Base-by-base conservation (phyloP, 805 yeast species). In the Candida andamanensis region DNA sequence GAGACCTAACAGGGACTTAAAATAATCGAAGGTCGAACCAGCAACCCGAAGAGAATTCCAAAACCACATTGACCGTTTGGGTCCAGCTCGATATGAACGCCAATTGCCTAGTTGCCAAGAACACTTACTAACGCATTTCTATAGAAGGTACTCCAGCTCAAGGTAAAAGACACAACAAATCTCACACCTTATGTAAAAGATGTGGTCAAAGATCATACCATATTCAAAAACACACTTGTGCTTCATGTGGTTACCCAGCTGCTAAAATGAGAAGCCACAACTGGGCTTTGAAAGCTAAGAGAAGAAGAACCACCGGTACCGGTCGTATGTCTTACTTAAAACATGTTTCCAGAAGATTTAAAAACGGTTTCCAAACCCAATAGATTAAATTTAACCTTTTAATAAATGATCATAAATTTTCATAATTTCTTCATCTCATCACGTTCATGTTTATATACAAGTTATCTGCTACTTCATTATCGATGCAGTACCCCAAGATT, bases 121-220 rank as follows among this genome's bases (percentile, higher is more conserved):
- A 5, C 20, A 17, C 3, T 20, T 41, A 41, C 45, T 41, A 41
- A 41, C 45, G 25, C 33, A 32, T 29, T 27, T 35, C 34, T 38
- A 30, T 37, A 64, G 95, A 90, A 87, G 98, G 98, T 85, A 90
- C 98, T 73, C 96, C 97, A 76, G 86, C 97, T 71, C 82, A 86
- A 80, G 98, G 98, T 81, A 90, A 90, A 79, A 87, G 92, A 74
- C 97, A 92, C 85, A 89, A 85, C 90, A 92, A 92, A 78, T 83
- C 97, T 68, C 98, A 92, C 86, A 83, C 94, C 68, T 78, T 89
- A 73, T 92, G 98, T 81, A 86, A 84, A 79, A 83, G 95, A 83
- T 92, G 98, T 79, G 97, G 97, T 65, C 75, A 78, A 67, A 95
- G 97, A 78, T 82, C 96, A 45, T 90, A 90, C 95, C 97, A 92